A percentile compares a stretch with the other conserved stretches of the same genome.
Conservation (phyloP, 768 basidiomycete genomes). For the Boletus speciosus region DNA sequence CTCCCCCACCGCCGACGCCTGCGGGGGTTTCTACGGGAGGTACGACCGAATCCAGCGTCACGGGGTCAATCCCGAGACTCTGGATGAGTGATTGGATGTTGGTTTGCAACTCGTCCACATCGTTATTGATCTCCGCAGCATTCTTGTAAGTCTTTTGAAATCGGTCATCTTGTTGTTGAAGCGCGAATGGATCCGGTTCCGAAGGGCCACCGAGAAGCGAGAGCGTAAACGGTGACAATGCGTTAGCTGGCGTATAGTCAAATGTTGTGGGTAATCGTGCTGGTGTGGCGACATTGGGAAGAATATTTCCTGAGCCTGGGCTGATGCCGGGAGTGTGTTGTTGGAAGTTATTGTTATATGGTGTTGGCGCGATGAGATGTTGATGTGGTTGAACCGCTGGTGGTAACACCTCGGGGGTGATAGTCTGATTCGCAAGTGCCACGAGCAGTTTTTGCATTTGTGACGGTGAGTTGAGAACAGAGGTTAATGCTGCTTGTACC, state of each 20-base stretch:
- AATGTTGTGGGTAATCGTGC: conserved; percentile 17
- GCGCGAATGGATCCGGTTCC: conserved; percentile 30
- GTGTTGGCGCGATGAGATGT: conserved; percentile 28
- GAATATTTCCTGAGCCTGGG: not conserved
- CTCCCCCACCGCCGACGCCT: conserved; percentile 11
- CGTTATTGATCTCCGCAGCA: conserved; percentile 63
- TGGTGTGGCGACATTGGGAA: conserved; percentile 8
- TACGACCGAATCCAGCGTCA: conserved; percentile 13
- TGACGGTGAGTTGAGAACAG: conserved; percentile 45
- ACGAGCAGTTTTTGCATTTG: conserved; percentile 59
- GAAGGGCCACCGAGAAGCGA: conserved; percentile 25
- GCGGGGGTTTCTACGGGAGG: conserved; percentile 5
- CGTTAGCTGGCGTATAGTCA: conserved; percentile 21
- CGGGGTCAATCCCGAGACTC: conserved; percentile 62
- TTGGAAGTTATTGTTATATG: conserved; percentile 20
- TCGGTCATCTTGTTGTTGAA: conserved; percentile 38
- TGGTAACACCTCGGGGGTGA: conserved; percentile 23
- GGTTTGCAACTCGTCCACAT: conserved; percentile 65
- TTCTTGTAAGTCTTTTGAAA: conserved; percentile 57
- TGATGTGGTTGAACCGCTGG: conserved; percentile 17
- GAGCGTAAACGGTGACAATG: conserved; percentile 23
- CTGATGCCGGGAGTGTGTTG: conserved; percentile 2
- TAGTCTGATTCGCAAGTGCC: conserved; percentile 34
- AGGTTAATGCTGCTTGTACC: conserved; percentile 49
- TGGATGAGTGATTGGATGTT: conserved; percentile 72